phyloP scores from a whole-genome alignment of 176 grass and related monocot genomes.

The Oryza coarctata region DNA sequence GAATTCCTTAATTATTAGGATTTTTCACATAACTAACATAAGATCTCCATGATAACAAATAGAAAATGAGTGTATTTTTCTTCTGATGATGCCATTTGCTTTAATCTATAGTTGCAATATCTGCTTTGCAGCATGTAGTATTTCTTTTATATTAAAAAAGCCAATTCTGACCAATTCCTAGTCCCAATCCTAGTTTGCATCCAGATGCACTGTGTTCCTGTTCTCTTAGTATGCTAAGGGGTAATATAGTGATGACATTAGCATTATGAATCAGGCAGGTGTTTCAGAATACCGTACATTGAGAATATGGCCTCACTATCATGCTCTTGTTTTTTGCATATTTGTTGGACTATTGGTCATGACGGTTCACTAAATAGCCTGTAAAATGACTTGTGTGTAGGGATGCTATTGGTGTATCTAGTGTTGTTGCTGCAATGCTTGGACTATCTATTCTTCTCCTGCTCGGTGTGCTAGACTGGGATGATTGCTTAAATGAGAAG shows the following conservation, averaged over 20 bases:
- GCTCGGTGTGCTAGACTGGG: conserved; percentile 79
- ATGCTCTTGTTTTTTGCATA: background rate
- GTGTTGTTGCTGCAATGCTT: conserved; percentile 89
- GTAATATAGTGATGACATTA: conserved; percentile 10
- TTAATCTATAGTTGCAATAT: background rate
- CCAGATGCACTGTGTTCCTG: background rate
- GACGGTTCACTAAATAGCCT: background rate
- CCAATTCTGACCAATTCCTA: background rate
- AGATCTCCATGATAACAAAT: conserved; percentile 3
- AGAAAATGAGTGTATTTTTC: background rate
- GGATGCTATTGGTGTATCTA: conserved; percentile 65
- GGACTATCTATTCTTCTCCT: conserved; percentile 86
- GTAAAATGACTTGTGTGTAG: conserved; percentile 31
- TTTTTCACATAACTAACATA: background rate
- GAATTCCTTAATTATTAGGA: background rate
- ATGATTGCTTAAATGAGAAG: conserved; percentile 88
- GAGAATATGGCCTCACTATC: background rate
- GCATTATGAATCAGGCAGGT: background rate
- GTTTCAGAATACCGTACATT: conserved; percentile 9
- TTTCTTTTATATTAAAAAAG: background rate
- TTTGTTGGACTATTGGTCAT: background rate
- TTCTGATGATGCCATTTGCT: background rate
- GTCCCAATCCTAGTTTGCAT: background rate
- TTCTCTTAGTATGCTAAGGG: background rate
- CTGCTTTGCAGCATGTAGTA: background rate